A percentile compares a stretch with the other conserved stretches of the same genome.
phyloP scores from a whole-genome alignment of 768 basidiomycete species.

The Leccinum longicurvipes region DNA sequence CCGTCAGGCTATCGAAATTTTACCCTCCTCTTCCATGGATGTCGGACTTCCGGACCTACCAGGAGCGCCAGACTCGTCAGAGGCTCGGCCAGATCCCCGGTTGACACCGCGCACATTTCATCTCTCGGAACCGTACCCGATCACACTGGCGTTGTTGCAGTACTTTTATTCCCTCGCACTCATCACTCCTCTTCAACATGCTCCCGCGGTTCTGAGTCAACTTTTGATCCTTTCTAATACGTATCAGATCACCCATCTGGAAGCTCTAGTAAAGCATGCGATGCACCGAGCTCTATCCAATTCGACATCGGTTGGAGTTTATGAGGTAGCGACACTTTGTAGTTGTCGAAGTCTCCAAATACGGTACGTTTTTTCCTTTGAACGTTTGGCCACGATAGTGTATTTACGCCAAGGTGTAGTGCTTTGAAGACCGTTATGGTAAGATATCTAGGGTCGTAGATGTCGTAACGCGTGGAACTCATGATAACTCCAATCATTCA shows the following conservation, averaged over 20 bases:
- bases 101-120: slow-evolving; percentile 75
- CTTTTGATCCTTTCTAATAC: slow-evolving; percentile 80
- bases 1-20: slow-evolving; percentile 48
- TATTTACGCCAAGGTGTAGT: slow-evolving; percentile 33
- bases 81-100: slow-evolving; percentile 68
- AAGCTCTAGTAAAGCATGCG: slow-evolving; percentile 83
- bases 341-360: slow-evolving; percentile 88
- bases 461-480: slow-evolving; percentile 8
- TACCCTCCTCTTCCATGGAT: slow-evolving; percentile 62
- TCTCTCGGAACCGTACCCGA: slow-evolving; percentile 86
- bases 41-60: slow-evolving; percentile 60
- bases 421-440: slow-evolving; percentile 86
- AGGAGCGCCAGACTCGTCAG: slow-evolving; percentile 45
- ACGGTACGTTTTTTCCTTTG: slow-evolving; percentile 47
- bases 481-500: slow-evolving; percentile 30
- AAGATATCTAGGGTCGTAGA: slow-evolving; percentile 18
- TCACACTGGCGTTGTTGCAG: slow-evolving; percentile 85
- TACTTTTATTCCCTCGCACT: slow-evolving; percentile 90
- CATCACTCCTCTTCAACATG: slow-evolving; percentile 87
- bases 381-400: slow-evolving; percentile 13
- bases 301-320: slow-evolving; percentile 84
- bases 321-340: slow-evolving; percentile 92
- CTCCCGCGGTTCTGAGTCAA: slow-evolving; percentile 84
- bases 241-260: slow-evolving; percentile 75
- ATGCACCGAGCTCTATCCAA: slow-evolving; percentile 88